A percentile compares a stretch with the other conserved stretches of the same genome.
Evolutionary conservation across 2,329 filamentous ascomycete genomes (phyloP).

Genomic region (Sclerotinia sclerotiorum): DNA sequence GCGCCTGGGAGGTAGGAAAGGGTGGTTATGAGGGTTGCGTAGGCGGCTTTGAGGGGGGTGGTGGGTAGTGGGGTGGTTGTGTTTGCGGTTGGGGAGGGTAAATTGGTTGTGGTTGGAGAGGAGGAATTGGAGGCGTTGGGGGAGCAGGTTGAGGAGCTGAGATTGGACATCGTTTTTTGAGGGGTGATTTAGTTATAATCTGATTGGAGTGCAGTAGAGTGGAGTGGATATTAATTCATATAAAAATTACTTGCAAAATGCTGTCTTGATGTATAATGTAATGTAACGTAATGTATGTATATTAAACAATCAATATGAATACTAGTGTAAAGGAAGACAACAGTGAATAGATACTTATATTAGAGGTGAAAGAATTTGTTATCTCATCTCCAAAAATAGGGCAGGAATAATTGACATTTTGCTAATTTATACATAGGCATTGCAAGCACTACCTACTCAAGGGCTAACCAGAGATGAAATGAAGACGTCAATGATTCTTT

Average conservation of each 20-base stretch:
- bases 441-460: not conserved
- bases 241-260: not conserved
- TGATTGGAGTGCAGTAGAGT: not conserved
- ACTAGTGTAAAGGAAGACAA: not conserved
- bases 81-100: no score
- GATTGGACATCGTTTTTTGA: not conserved
- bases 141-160: not conserved
- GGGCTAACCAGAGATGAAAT: not conserved
- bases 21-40: slow-evolving; percentile 72
- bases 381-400: not conserved
- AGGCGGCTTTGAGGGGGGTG: not conserved
- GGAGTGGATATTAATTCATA: not conserved
- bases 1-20: slow-evolving; percentile 75
- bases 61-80: no score
- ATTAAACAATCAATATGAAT: not conserved
- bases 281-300: not conserved
- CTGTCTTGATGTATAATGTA: not conserved
- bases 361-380: not conserved
- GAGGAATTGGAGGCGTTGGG: not conserved
- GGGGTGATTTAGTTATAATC: no score
- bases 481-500: not conserved
- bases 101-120: not conserved
- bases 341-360: not conserved
- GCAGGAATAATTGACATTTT: not conserved
- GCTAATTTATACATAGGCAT: not conserved